These are phyloP conservation scores for Tylopilus sp. DNA, from an alignment of 768 basidiomycete species.

Conservation along the genomic window DNA sequence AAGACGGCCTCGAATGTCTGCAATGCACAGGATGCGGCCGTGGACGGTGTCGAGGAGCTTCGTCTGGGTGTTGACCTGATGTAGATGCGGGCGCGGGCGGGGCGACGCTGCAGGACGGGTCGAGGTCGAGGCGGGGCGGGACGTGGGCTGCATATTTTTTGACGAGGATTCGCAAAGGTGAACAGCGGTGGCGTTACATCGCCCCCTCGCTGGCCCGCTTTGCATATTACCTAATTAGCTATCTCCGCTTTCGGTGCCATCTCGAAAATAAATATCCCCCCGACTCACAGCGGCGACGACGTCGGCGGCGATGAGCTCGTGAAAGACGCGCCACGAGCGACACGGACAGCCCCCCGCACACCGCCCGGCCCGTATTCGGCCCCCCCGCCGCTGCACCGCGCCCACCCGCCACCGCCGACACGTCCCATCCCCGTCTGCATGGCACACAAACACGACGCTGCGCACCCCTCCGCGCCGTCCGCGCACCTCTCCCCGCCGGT, in stretches of 20 bases:
- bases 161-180: conserved; percentile 20
- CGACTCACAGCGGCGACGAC: conserved; percentile 12
- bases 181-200: conserved; percentile 10
- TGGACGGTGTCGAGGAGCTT: conserved; percentile 75
- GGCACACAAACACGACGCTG: conserved; percentile 28
- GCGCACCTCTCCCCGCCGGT: conserved; percentile 27
- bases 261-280: conserved; percentile 11
- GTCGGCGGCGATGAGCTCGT: conserved; percentile 27
- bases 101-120: conserved; percentile 58
- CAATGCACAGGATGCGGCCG: conserved; percentile 90
- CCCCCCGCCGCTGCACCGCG: neutral
- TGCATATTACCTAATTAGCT: conserved; percentile 29
- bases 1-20: conserved; percentile 87
- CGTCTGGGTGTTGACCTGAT: conserved; percentile 69
- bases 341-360: conserved; percentile 2
- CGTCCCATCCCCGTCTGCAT: conserved; percentile 18
- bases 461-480: conserved; percentile 9
- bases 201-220: neutral
- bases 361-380: neutral
- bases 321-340: conserved; percentile 14
- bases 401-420: neutral
- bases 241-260: conserved; percentile 14
- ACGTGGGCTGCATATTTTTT: conserved; percentile 49
- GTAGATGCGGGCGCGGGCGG: conserved; percentile 41
- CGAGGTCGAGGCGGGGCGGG: conserved; percentile 59